These are phyloP conservation scores for Copromyces sp. DNA, from an alignment of 495 filamentous ascomycete species.

Conservation along the genomic window DNA sequence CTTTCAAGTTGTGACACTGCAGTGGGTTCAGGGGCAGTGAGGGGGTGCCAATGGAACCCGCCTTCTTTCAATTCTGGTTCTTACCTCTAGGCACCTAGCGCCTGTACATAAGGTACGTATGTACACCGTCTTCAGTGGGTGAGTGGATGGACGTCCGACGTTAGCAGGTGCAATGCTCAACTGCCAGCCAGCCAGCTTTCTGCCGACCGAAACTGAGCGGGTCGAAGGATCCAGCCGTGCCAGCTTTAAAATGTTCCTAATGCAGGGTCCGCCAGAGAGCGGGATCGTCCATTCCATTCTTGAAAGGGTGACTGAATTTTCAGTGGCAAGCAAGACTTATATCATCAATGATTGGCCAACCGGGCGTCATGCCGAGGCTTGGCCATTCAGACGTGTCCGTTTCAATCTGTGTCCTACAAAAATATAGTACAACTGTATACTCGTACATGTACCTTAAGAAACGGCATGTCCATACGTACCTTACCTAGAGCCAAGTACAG, in stretches of 20 bases:
- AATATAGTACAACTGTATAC: not conserved
- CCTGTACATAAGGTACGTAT: not conserved
- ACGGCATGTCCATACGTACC: not conserved
- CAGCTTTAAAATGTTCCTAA: not conserved
- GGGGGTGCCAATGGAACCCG: not conserved
- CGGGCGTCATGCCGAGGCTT: not conserved
- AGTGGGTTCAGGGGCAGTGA: not conserved
- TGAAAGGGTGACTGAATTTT: not conserved
- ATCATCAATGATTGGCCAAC: not conserved
- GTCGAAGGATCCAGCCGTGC: not conserved
- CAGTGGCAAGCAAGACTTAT: not conserved
- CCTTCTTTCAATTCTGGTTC: not conserved
- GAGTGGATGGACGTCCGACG: not conserved
- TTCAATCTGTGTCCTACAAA: not conserved
- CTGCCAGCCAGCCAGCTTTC: not conserved
- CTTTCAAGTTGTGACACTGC: not conserved
- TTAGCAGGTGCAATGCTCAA: not conserved
- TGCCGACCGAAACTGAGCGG: not conserved
- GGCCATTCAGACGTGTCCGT: not conserved
- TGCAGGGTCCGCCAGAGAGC: not conserved
- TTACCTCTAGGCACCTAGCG: not conserved
- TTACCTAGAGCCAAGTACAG: not conserved
- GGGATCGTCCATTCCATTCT: not conserved
- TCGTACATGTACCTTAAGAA: not conserved
- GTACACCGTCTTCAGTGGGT: not conserved